Percentiles rank a stretch among this genome's conserved stretches.
These are phyloP conservation scores for Quercus parvula DNA, from an alignment of 306 rosid species.

Conservation along the genomic window DNA sequence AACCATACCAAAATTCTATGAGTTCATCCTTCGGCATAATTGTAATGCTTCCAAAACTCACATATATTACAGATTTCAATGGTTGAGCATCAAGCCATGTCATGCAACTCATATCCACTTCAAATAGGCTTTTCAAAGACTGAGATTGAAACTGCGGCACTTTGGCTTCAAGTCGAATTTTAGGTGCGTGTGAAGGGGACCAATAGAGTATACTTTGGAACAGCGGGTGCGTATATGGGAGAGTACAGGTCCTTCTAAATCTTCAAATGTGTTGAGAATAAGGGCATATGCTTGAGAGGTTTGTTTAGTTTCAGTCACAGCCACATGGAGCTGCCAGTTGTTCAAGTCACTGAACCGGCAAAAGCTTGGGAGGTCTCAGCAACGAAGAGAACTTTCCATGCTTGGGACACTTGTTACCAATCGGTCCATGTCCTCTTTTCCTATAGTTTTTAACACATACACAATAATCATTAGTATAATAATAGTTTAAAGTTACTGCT, in stretches of 20 bases:
- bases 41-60: slow-evolving; percentile 46
- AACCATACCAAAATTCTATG: slow-evolving; percentile 39
- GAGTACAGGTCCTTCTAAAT: no score
- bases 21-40: neutral
- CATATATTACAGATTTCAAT: slow-evolving; percentile 31
- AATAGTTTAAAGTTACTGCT: neutral
- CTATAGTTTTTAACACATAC: slow-evolving; percentile 2
- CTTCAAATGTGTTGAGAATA: no score
- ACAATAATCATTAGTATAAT: neutral
- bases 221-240: no score
- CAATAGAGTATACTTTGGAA: no score
- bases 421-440: slow-evolving; percentile 58
- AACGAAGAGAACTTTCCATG: slow-evolving; percentile 34
- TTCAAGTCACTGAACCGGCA: no score
- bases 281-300: no score
- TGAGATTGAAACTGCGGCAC: neutral
- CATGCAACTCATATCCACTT: slow-evolving; percentile 33
- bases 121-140: slow-evolving; percentile 9
- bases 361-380: slow-evolving; percentile 5
- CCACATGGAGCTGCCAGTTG: no score
- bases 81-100: slow-evolving; percentile 44
- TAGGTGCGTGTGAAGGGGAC: neutral
- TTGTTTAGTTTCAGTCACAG: no score
- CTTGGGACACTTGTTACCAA: slow-evolving; percentile 18
- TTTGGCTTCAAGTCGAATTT: neutral